Conservation (phyloP, 805 yeast species). For the Wickerhamiella allomyrinae region DNA sequence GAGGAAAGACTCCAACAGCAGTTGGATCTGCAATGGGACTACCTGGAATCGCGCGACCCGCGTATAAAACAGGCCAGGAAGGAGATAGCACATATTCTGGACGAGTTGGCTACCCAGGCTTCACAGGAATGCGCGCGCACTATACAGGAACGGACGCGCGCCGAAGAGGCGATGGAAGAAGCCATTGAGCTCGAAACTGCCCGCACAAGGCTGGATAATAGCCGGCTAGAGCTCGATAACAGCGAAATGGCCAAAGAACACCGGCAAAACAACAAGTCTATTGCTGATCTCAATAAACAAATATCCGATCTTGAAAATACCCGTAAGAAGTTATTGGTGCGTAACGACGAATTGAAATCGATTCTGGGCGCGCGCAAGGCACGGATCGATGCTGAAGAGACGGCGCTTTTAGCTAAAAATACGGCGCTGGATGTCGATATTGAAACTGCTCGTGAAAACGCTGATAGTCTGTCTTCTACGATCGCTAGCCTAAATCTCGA, state of each 20-base stretch:
- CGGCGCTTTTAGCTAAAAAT: neutral
- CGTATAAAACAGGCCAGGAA: constrained; percentile 4
- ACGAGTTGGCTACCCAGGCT: constrained; percentile 6
- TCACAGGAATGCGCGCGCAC: neutral
- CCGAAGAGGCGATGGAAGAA: neutral
- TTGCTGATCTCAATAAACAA: constrained; percentile 10
- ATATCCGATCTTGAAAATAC: constrained; percentile 12
- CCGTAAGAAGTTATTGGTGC: constrained; percentile 7
- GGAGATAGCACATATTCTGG: constrained; percentile 5
- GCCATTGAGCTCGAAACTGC: constrained; percentile 1
- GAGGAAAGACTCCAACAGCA: constrained; percentile 9
- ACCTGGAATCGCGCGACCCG: constrained; percentile 13
- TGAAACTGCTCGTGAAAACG: neutral
- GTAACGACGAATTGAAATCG: constrained; percentile 7
- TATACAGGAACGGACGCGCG: neutral
- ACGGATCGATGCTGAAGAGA: constrained; percentile 7
- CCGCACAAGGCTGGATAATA: constrained; percentile 7
- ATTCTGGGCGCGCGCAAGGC: constrained; percentile 4
- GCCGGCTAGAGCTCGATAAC: constrained; percentile 6
- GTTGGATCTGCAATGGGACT: constrained; percentile 16
- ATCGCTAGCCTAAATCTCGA: constrained; percentile 6
- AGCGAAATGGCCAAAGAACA: constrained; percentile 9
- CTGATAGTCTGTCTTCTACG: neutral
- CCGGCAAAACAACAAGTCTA: constrained; percentile 3
- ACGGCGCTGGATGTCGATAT: neutral